A percentile compares a stretch with the other conserved stretches of the same genome.
Conservation (phyloP, 2,329 filamentous ascomycete genomes). For the Ramularia endophylla region DNA sequence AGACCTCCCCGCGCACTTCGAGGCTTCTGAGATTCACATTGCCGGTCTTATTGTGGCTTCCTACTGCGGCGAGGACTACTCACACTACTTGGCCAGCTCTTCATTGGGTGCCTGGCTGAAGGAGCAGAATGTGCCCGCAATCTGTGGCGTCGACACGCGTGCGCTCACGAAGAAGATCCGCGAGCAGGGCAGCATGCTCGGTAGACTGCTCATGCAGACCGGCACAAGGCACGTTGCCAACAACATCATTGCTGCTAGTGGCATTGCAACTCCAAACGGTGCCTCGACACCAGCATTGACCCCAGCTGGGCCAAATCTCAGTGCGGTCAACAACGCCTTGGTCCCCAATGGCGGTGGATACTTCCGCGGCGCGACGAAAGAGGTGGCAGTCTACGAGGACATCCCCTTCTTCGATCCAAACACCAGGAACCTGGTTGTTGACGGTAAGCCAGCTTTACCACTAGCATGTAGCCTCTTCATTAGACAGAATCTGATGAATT, state of each 20-base stretch:
- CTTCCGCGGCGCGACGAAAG: slow-evolving; percentile 25
- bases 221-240: slow-evolving; percentile 35
- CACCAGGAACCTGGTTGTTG: slow-evolving; percentile 82
- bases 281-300: slow-evolving; percentile 34
- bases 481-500: slow-evolving; percentile 24
- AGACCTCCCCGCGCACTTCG: slow-evolving; percentile 86
- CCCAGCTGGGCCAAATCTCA: slow-evolving; percentile 30
- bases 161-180: slow-evolving; percentile 91
- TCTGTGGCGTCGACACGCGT: slow-evolving; percentile 92
- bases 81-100: slow-evolving; percentile 84
- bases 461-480: slow-evolving; percentile 21
- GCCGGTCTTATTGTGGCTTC: slow-evolving; percentile 85
- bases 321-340: slow-evolving; percentile 22
- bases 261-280: slow-evolving; percentile 24
- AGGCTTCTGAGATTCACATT: slow-evolving; percentile 88
- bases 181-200: slow-evolving; percentile 92
- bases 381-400: slow-evolving; percentile 57
- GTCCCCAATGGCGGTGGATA: slow-evolving; percentile 29
- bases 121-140: slow-evolving; percentile 87
- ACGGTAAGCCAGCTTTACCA: slow-evolving; percentile 60
- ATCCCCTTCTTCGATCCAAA: slow-evolving; percentile 92
- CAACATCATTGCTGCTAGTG: slow-evolving; percentile 18
- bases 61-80: slow-evolving; percentile 92
- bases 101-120: slow-evolving; percentile 94
- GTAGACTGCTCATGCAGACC: slow-evolving; percentile 75